phyloP scores from a whole-genome alignment of 192 early-diverging fungal genomes.

The Linnemannia exigua region DNA sequence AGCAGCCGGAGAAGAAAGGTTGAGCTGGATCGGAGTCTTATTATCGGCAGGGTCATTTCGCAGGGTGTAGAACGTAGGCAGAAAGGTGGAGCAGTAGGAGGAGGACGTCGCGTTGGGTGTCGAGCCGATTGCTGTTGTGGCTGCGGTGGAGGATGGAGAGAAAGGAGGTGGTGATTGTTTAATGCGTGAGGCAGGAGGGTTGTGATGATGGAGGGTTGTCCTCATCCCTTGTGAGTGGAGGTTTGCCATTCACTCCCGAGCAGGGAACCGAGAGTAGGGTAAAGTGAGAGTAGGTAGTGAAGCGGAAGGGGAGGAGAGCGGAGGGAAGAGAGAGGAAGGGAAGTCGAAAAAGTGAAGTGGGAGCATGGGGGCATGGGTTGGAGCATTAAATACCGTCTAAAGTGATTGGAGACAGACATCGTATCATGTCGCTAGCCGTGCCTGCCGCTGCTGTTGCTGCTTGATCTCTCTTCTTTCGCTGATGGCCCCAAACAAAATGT shows the following conservation, averaged over 20 bases:
- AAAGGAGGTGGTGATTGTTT: not conserved
- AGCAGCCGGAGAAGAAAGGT: not conserved
- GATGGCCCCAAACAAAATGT: not conserved
- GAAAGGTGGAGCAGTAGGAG: not conserved
- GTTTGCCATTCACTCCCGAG: not conserved
- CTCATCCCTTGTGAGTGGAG: slow-evolving; percentile 2
- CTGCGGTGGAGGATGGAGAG: not conserved
- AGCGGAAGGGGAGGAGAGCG: too few species aligned
- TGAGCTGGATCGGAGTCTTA: slow-evolving; percentile 8
- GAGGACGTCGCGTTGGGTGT: not conserved
- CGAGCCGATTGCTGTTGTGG: not conserved
- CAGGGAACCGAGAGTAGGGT: not conserved
- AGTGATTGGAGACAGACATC: not conserved
- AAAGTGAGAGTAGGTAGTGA: not conserved
- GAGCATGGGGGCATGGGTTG: too few species aligned
- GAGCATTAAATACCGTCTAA: not conserved
- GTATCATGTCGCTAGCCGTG: not conserved
- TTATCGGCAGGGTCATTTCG: not conserved
- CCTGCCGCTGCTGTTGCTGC: not conserved
- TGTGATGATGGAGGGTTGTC: not conserved
- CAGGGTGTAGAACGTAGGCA: not conserved
- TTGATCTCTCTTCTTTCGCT: not conserved
- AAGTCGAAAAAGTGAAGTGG: not conserved
- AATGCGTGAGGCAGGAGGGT: not conserved
- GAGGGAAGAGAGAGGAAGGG: not conserved